Conservation (phyloP, 2,329 filamentous ascomycete genomes). For the Arthrobotrys conoides region DNA sequence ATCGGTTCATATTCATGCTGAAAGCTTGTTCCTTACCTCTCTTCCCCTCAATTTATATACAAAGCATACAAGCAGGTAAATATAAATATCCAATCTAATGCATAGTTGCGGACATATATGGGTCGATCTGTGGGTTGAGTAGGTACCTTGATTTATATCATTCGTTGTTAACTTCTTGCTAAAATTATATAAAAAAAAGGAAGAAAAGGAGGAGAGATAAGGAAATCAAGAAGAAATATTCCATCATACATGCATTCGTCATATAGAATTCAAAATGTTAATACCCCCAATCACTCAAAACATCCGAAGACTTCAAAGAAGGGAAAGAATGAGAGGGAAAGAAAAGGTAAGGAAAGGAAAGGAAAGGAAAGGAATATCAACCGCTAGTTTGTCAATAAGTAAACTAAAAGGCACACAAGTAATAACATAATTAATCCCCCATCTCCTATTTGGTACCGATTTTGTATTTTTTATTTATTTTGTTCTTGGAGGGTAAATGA, state of each 20-base stretch:
- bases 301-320: neutral
- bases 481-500: neutral
- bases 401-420: neutral
- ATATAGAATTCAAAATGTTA: neutral
- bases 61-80: neutral
- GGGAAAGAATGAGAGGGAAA: slow-evolving; percentile 1
- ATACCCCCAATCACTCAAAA: neutral
- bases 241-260: slow-evolving; percentile 49
- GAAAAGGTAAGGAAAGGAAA: slow-evolving; percentile 14
- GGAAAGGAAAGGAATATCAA: slow-evolving; percentile 17
- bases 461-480: slow-evolving; percentile 9
- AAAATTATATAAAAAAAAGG: slow-evolving; percentile 3
- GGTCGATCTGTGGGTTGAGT: neutral
- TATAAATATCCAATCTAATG: neutral
- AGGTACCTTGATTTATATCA: slow-evolving; percentile 21
- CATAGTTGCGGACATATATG: neutral
- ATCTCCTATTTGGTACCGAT: neutral
- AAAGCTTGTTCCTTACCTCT: too few relatives aligned
- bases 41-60: neutral
- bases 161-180: slow-evolving; percentile 23
- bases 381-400: slow-evolving; percentile 3
- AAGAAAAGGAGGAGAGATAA: too few relatives aligned
- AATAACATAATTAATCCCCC: neutral
- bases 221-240: slow-evolving; percentile 13
- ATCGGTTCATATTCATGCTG: neutral